Base-by-base conservation (phyloP, 140 eudicot genomes). In the Senecio squalidus region DNA sequence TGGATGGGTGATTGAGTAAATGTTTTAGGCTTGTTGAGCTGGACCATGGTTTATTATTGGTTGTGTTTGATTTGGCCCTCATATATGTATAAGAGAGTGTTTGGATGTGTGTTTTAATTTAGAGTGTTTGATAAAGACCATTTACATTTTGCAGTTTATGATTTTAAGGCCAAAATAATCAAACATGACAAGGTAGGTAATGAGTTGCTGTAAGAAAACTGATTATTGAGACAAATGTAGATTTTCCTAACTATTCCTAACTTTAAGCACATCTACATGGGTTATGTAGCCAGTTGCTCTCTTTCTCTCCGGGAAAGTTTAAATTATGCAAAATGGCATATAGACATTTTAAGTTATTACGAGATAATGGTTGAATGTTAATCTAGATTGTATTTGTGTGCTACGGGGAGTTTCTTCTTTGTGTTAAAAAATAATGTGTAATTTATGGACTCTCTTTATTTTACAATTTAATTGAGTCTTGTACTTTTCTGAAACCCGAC, bases 21-120 rank as follows among this genome's bases (percentile, higher is more conserved):
- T 57, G 31, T 10, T 36, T 60, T 3, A 25, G 23, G 25, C 26
- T 36, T 26, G 54, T 27, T 60, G 40, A 60, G 54, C 18, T 26
- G 39, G 16, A 49, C 15, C 31, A 28, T 43, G 55, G 26, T 28
- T 0, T 38, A 13, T 67, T 21, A 40, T 7, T 60, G 2, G 34
- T 15, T 60, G 25, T 60, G 26, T 5, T 25, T 18, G 39, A n/a
- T 20, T 24, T 48, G 30, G 6, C 1, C 10, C 33, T 15, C 31
- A 41, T 17, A 41, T 60, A 39, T 55, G 26, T n/a, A 58, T 15
- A 39, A 58, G 51, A 20, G 11, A 51, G 31, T 58, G 65, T 39
- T 58, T 16, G 15, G 36, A 22, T 8, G 5, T 26, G 52, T n/a
- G n/a, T n/a, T n/a, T n/a, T n/a, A n/a, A n/a, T n/a, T n/a, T n/a